phyloP scores from a whole-genome alignment of 805 yeast genomes.

The Yarrowia sp. region DNA sequence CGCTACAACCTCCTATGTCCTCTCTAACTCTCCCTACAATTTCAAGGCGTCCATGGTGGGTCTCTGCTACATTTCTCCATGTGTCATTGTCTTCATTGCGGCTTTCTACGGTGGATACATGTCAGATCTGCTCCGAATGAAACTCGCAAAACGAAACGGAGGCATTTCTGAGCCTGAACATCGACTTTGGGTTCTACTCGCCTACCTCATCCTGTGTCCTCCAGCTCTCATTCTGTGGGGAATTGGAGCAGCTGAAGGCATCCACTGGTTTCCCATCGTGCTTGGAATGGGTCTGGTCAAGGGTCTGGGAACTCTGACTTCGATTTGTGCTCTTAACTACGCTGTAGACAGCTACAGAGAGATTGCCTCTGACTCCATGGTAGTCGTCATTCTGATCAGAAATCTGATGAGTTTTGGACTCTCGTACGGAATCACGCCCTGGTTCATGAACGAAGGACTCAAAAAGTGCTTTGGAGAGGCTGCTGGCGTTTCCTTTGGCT shows the following conservation, averaged over 20 bases:
- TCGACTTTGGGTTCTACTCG: conserved; percentile 47
- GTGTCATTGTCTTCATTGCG: not conserved
- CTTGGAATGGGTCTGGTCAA: conserved; percentile 48
- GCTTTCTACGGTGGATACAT: conserved; percentile 22
- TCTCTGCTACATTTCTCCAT: conserved; percentile 17
- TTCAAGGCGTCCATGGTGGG: conserved; percentile 20
- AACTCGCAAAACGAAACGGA: conserved; percentile 35
- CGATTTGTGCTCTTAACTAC: conserved; percentile 46
- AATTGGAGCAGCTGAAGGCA: conserved; percentile 49
- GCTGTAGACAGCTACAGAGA: conserved; percentile 49
- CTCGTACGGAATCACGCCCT: conserved; percentile 52
- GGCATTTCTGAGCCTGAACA: conserved; percentile 52
- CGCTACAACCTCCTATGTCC: conserved; percentile 17
- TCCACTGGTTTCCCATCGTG: conserved; percentile 50
- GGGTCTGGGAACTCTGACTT: conserved; percentile 47
- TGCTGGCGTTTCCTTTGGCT: conserved; percentile 13
- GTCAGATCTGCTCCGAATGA: conserved; percentile 3
- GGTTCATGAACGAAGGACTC: conserved; percentile 47
- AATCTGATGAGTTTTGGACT: conserved; percentile 50
- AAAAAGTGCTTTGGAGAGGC: conserved; percentile 43
- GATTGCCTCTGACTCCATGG: conserved; percentile 47
- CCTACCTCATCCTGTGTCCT: conserved; percentile 47
- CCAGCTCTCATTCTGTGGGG: conserved; percentile 52
- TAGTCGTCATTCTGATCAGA: conserved; percentile 48
- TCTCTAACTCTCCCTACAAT: conserved; percentile 16